Conservation (phyloP, 1,139 yeast species). For the Lodderomyces orthopsilosis region DNA sequence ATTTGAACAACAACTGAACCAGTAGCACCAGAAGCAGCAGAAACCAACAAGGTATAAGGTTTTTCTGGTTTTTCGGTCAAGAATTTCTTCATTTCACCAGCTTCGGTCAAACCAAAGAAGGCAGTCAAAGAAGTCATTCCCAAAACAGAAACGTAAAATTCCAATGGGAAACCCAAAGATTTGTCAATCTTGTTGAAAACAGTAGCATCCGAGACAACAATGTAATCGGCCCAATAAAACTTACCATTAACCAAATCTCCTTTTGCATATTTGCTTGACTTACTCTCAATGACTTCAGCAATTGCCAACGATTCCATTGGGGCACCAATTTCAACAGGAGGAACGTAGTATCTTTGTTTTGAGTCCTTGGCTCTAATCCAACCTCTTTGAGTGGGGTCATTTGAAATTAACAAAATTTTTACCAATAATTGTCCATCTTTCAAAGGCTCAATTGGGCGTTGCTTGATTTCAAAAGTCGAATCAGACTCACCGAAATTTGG, state of each 20-base stretch:
- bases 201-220: conserved; percentile 18
- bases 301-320: conserved; percentile 51
- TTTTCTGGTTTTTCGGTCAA: conserved; percentile 21
- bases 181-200: conserved; percentile 26
- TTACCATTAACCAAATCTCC: conserved; percentile 42
- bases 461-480: conserved; percentile 22
- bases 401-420: conserved; percentile 50
- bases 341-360: conserved; percentile 43
- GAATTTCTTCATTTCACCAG: conserved; percentile 33
- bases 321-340: conserved; percentile 47
- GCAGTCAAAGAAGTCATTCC: conserved; percentile 67
- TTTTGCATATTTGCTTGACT: conserved; percentile 29
- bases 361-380: conserved; percentile 49
- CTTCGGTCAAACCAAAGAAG: conserved; percentile 50
- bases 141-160: conserved; percentile 25
- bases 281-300: conserved; percentile 48
- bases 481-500: conserved; percentile 17
- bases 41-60: conserved; percentile 44
- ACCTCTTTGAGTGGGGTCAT: conserved; percentile 66
- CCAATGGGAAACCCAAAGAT: conserved; percentile 22
- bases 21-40: conserved; percentile 72
- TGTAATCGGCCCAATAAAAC: conserved; percentile 32
- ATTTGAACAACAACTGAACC: conserved; percentile 63
- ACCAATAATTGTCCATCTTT: conserved; percentile 46
- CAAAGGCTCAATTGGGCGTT: conserved; percentile 19